These are phyloP conservation scores for Gyromitra esculenta DNA, from an alignment of 2,329 filamentous ascomycete genomes.

Conservation along the genomic window DNA sequence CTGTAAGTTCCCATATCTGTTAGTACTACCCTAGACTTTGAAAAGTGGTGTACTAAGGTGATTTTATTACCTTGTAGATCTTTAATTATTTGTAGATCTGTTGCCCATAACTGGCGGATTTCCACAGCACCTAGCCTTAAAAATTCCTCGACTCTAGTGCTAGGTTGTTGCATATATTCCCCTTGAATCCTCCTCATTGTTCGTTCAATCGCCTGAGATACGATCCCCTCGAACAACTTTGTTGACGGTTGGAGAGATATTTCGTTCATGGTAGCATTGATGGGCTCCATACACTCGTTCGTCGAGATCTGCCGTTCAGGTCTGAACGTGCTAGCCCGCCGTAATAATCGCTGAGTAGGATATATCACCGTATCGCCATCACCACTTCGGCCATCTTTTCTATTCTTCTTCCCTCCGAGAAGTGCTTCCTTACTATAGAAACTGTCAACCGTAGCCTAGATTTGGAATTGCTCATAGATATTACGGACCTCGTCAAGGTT, in stretches of 20 bases:
- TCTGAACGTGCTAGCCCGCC: neutral
- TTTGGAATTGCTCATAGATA: neutral
- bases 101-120: slow-evolving; percentile 8
- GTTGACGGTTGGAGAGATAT: neutral
- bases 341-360: neutral
- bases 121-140: slow-evolving; percentile 15
- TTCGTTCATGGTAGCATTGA: neutral
- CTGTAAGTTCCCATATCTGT: slow-evolving; percentile 1
- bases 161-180: slow-evolving; percentile 11
- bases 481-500: slow-evolving; percentile 12
- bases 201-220: slow-evolving; percentile 19
- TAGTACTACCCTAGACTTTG: neutral
- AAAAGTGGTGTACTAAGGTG: neutral
- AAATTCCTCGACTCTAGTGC: neutral
- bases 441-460: neutral
- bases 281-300: neutral
- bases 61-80: neutral
- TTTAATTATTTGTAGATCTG: neutral
- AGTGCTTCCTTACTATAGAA: slow-evolving; percentile 1
- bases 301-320: neutral
- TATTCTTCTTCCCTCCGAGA: neutral
- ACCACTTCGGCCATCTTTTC: neutral
- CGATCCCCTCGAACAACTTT: slow-evolving; percentile 2
- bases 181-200: slow-evolving; percentile 23
- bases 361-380: neutral